Evolutionary conservation across 208 protist species (phyloP).

Genomic region (Novymonas esmeraldas): DNA sequence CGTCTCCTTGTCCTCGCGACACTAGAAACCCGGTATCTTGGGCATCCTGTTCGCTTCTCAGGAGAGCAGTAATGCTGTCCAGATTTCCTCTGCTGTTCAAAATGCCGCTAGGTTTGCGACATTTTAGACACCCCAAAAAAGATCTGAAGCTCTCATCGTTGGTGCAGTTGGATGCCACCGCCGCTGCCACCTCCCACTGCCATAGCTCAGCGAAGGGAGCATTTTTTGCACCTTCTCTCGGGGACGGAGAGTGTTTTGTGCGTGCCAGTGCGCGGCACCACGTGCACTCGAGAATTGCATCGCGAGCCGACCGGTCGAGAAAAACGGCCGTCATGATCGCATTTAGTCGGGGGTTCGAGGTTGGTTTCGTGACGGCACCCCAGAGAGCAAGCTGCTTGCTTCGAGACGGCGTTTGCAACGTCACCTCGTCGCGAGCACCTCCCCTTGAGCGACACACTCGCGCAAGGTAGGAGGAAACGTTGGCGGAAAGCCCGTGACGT

Average conservation of each 20-base stretch:
- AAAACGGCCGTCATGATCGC: conserved; percentile 45
- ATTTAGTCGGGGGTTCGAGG: conserved; percentile 33
- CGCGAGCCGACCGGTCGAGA: conserved; percentile 26
- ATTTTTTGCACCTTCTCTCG: not conserved
- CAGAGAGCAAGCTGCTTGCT: conserved; percentile 70
- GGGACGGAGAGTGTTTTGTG: not conserved
- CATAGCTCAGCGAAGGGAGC: conserved; percentile 14
- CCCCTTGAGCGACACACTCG: conserved; percentile 4
- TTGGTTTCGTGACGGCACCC: conserved; percentile 37
- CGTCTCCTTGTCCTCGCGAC: not conserved
- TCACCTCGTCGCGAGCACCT: not conserved
- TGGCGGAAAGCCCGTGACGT: conserved; percentile 2
- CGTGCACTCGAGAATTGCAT: conserved; percentile 24
- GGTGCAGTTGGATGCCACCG: conserved; percentile 70
- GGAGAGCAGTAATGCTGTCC: conserved; percentile 13
- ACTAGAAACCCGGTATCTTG: not conserved
- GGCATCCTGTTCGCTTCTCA: conserved; percentile 21
- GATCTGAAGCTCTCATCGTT: conserved; percentile 21
- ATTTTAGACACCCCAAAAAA: conserved; percentile 19
- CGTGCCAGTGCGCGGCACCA: not conserved
- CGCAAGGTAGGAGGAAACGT: not conserved
- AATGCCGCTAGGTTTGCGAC: not conserved
- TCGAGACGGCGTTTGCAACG: conserved; percentile 33
- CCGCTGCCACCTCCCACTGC: conserved; percentile 57
- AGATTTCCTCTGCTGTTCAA: not conserved